A percentile compares a stretch with the other conserved stretches of the same genome.
Evolutionary conservation across 1,284 basidiomycete genomes (phyloP).

Genomic region (Cryptococcus sp.): DNA sequence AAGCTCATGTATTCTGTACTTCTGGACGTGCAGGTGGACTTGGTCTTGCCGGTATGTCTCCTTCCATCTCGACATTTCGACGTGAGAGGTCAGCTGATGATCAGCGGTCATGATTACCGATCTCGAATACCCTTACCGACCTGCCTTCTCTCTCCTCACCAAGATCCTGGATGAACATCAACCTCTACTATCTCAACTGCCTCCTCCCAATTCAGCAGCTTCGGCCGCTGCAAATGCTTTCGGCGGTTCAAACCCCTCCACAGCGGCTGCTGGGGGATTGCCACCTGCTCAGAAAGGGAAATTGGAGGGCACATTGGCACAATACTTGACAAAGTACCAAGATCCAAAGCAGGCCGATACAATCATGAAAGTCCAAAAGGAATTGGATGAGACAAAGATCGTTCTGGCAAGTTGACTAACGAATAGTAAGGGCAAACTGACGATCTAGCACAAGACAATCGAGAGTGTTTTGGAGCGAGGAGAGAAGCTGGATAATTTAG

Average conservation of each 20-base stretch:
- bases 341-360: slow-evolving; percentile 97
- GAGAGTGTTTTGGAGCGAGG: slow-evolving; percentile 94
- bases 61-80: neutral
- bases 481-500: slow-evolving; percentile 95
- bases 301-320: slow-evolving; percentile 58
- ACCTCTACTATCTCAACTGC: slow-evolving; percentile 58
- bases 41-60: slow-evolving; percentile 61
- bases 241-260: slow-evolving; percentile 43
- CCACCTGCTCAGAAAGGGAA: slow-evolving; percentile 49
- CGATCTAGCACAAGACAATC: slow-evolving; percentile 90
- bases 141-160: slow-evolving; percentile 90
- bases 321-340: slow-evolving; percentile 90
- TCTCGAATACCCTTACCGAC: slow-evolving; percentile 92
- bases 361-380: slow-evolving; percentile 97
- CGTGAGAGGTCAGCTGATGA: slow-evolving; percentile 5
- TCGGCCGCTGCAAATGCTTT: slow-evolving; percentile 41
- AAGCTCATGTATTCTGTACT: slow-evolving; percentile 78
- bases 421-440: neutral
- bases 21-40: slow-evolving; percentile 33
- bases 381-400: slow-evolving; percentile 99
- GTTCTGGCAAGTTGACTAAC: slow-evolving; percentile 63
- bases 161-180: slow-evolving; percentile 94
- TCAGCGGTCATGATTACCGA: slow-evolving; percentile 89
- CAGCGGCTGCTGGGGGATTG: slow-evolving; percentile 43
- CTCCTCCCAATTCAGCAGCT: slow-evolving; percentile 34